phyloP scores from a whole-genome alignment of 345 rosid species.

The Psidium friedrichsthalianum region DNA sequence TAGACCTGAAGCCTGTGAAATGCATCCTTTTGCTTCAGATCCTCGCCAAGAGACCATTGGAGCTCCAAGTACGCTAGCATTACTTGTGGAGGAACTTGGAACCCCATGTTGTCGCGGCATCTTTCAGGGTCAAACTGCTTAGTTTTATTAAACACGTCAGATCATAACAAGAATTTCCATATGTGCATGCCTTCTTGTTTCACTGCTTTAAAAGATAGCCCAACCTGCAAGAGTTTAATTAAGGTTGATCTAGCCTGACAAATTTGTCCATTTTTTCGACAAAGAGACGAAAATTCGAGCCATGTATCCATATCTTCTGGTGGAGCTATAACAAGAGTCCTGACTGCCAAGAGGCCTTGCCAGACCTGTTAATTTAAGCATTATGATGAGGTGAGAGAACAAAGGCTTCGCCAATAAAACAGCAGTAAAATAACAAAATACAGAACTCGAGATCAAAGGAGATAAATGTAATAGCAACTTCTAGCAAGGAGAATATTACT shows the following conservation, averaged over 20 bases:
- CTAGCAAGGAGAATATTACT: neutral
- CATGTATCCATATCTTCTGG: constrained; percentile 85
- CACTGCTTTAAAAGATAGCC: neutral
- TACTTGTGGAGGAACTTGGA: constrained; percentile 94
- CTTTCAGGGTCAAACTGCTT: constrained; percentile 86
- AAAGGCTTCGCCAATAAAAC: neutral
- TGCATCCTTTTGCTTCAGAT: constrained; percentile 84
- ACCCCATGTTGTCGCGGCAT: constrained; percentile 37
- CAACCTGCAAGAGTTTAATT: constrained; percentile 80
- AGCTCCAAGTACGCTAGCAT: constrained; percentile 83
- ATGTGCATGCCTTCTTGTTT: neutral
- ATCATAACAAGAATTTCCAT: neutral
- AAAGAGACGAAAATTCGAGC: constrained; percentile 92
- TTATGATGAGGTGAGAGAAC: neutral
- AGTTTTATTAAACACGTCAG: neutral
- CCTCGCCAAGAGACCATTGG: constrained; percentile 99
- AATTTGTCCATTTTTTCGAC: constrained; percentile 79
- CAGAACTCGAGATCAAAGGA: neutral
- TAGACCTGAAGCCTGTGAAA: constrained; percentile 78
- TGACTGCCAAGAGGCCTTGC: constrained; percentile 83
- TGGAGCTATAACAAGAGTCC: constrained; percentile 90
- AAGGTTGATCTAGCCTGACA: constrained; percentile 95
- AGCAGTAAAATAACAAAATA: neutral
- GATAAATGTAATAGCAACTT: neutral
- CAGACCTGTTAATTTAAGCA: constrained; percentile 51